Base-by-base conservation (phyloP, 2,329 filamentous ascomycete genomes). In the Scedosporium boydii region DNA sequence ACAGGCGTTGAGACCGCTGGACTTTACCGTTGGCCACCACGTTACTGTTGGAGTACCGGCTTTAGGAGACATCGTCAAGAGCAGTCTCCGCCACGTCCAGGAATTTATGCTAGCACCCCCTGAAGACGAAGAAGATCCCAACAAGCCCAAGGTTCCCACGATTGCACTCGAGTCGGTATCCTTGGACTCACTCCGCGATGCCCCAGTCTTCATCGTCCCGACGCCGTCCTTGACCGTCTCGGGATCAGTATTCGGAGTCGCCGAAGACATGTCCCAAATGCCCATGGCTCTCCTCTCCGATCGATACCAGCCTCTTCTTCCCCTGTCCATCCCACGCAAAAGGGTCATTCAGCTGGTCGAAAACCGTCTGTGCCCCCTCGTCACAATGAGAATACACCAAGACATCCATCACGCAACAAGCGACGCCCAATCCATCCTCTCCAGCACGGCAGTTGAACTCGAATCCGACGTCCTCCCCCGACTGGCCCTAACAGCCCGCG, bases 391-490 rank as follows among this genome's bases (percentile, higher is more conserved):
- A 16, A 68, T 78, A 44, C 75, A 73, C 3, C 78, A 80, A 64
- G 75, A 77, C 63, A 66, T 80, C 18, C 68, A 69, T 55, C 64
- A 60, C 44, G 62, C 63, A 23, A 58, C 60, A 14, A 51, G 53
- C 7, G 29, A 61, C 3, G 55, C 38, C 4, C 29, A 34, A 48
- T 21, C 34, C 3, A 18, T 34, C 18, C 60, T 23, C 21, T 18
- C n/a, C 38, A n/a, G 29, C 53, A 72, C 46, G 56, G 70, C 29
- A 6, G 58, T 75, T 6, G 75, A 77, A 44, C 58, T 75, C 12
- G 75, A 77, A 60, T 62, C 73, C 5, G 75, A 77, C 29, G 59
- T 77, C 6, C 70, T 80, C 46, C 77, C 77, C 2, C 70, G 73
- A 16, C 67, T 72, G 1, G 71, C 73, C 0, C 65, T 76, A 2